Percentiles rank a stretch among this genome's conserved stretches.
Conservation (phyloP, 805 yeast genomes). For the Helenozyma rhizophorensis region DNA sequence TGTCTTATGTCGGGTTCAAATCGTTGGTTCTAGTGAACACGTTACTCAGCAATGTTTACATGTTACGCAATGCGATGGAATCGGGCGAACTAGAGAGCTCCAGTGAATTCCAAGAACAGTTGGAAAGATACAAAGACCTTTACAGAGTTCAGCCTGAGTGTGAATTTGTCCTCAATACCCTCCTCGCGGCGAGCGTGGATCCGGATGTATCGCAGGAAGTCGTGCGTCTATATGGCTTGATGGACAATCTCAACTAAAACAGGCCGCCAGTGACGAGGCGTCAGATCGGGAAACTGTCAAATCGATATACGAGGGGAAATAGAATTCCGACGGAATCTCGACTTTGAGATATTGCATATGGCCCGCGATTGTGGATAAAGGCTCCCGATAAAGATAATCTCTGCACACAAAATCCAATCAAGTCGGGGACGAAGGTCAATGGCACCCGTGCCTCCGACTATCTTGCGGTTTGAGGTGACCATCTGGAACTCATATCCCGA, state of each 20-base stretch:
- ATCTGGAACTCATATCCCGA: too few relatives aligned
- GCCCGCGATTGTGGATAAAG: too few relatives aligned
- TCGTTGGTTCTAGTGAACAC: slow-evolving; percentile 35
- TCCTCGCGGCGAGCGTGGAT: slow-evolving; percentile 33
- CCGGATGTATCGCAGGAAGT: slow-evolving; percentile 34
- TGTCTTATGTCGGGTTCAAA: slow-evolving; percentile 30
- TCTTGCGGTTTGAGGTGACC: too few relatives aligned
- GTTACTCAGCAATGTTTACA: slow-evolving; percentile 26
- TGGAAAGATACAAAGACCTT: slow-evolving; percentile 13
- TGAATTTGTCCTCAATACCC: slow-evolving; percentile 31
- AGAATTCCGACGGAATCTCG: too few relatives aligned
- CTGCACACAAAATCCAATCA: too few relatives aligned
- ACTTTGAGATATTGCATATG: too few relatives aligned
- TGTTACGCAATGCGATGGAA: slow-evolving; percentile 13
- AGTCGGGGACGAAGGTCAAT: too few relatives aligned
- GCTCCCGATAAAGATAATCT: too few relatives aligned
- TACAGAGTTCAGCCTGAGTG: slow-evolving; percentile 32
- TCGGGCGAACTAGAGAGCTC: slow-evolving; percentile 10
- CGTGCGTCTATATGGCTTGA: slow-evolving; percentile 27
- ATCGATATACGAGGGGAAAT: too few relatives aligned
- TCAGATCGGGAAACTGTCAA: too few relatives aligned
- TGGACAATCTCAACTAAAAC: slow-evolving; percentile 14
- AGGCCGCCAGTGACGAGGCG: too few relatives aligned
- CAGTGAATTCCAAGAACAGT: slow-evolving; percentile 2
- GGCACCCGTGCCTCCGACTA: too few relatives aligned